These are phyloP conservation scores for Cenchrus purpureus DNA, from an alignment of 176 grass and related monocot genomes.

Conservation along the genomic window DNA sequence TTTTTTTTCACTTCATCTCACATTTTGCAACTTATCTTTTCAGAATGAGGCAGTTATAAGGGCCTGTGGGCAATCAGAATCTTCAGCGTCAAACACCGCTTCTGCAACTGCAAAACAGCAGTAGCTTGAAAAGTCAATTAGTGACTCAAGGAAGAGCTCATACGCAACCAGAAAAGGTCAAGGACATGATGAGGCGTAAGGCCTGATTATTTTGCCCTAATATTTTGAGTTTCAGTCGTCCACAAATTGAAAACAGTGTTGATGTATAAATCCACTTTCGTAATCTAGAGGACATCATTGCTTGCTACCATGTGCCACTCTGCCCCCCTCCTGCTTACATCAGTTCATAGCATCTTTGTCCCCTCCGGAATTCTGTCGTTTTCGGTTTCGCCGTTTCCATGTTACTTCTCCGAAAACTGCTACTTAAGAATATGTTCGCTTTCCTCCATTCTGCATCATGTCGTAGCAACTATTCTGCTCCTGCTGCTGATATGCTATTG, in stretches of 20 bases:
- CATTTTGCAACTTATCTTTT: slow-evolving; percentile 19
- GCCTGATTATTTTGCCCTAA: slow-evolving; percentile 1
- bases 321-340: slow-evolving; percentile 39
- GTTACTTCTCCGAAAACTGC: slow-evolving; percentile 10
- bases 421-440: neutral
- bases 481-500: slow-evolving; percentile 2
- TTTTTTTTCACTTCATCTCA: neutral
- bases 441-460: slow-evolving; percentile 37
- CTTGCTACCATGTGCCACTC: slow-evolving; percentile 33
- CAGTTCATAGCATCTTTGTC: slow-evolving; percentile 20
- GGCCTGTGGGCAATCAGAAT: slow-evolving; percentile 47
- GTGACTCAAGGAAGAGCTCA: neutral
- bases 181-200: slow-evolving; percentile 33
- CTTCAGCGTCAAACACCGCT: slow-evolving; percentile 14
- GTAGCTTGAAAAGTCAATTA: slow-evolving; percentile 26
- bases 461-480: slow-evolving; percentile 18
- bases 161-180: slow-evolving; percentile 16
- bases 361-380: neutral
- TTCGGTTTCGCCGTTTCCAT: neutral
- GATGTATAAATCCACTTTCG: slow-evolving; percentile 28
- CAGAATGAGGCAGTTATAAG: slow-evolving; percentile 64
- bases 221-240: slow-evolving; percentile 30
- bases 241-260: slow-evolving; percentile 28
- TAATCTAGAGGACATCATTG: slow-evolving; percentile 41
- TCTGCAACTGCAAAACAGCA: slow-evolving; percentile 10